These are phyloP conservation scores for Zanthoxylum bungeanum DNA, from an alignment of 345 rosid genomes.

Conservation along the genomic window DNA sequence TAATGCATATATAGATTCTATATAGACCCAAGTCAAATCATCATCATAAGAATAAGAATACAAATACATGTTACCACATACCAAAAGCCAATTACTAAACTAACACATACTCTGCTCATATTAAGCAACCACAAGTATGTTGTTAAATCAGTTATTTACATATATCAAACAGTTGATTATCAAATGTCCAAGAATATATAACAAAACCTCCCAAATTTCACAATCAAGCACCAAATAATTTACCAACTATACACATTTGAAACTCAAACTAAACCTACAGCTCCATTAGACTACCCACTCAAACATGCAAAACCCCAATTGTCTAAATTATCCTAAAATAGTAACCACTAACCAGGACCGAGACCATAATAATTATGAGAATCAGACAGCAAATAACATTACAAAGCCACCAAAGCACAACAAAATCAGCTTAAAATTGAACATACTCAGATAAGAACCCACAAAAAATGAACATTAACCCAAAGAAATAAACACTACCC, in stretches of 20 bases:
- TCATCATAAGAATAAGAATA: too few species aligned
- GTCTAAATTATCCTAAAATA: conserved; percentile 17
- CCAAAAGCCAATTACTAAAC: too few species aligned
- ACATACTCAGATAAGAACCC: conserved; percentile 15
- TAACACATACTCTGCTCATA: too few species aligned
- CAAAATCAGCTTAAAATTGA: conserved; percentile 24
- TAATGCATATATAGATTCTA: too few species aligned
- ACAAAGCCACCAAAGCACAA: conserved; percentile 15
- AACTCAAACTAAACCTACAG: conserved; percentile 21
- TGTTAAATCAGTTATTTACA: too few species aligned
- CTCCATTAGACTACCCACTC: conserved; percentile 28
- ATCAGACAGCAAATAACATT: conserved; percentile 27
- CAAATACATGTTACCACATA: too few species aligned
- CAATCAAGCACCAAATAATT: too few species aligned
- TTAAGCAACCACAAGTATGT: too few species aligned
- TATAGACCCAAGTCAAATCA: too few species aligned
- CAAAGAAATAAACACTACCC: conserved; percentile 15
- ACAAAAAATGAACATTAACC: neutral
- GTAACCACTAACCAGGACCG: conserved; percentile 10
- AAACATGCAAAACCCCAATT: conserved; percentile 23
- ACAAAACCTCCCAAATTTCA: too few species aligned
- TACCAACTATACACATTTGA: conserved; percentile 30
- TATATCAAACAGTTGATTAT: too few species aligned
- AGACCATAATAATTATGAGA: conserved; percentile 5
- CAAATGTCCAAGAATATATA: too few species aligned